These are phyloP conservation scores for Marasmius tenuissimus DNA, from an alignment of 1,284 basidiomycete species.

Conservation along the genomic window DNA sequence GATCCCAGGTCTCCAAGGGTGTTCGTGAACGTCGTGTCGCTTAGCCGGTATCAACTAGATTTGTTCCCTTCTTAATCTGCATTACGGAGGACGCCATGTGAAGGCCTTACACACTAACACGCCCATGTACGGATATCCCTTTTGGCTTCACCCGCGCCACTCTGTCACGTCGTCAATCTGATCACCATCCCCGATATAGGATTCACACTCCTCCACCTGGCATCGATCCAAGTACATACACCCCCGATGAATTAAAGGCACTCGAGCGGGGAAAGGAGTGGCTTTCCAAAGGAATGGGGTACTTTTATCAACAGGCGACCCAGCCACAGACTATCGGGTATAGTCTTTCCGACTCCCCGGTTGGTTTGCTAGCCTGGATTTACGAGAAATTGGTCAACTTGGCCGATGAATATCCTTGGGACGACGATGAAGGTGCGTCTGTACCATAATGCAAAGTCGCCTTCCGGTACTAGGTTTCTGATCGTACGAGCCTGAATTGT, in stretches of 20 bases:
- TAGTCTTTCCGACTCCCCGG: slow-evolving; percentile 50
- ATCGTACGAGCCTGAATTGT: neutral
- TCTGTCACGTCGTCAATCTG: neutral
- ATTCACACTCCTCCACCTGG: slow-evolving; percentile 23
- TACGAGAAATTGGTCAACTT: slow-evolving; percentile 52
- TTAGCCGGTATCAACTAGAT: slow-evolving; percentile 21
- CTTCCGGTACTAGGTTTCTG: slow-evolving; percentile 1
- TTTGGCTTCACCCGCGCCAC: neutral
- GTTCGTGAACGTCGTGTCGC: too few relatives aligned
- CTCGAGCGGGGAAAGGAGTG: slow-evolving; percentile 32
- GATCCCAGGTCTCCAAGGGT: slow-evolving; percentile 10
- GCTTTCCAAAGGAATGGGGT: slow-evolving; percentile 36
- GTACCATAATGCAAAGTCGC: slow-evolving; percentile 21
- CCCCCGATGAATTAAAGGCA: slow-evolving; percentile 32
- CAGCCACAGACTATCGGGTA: slow-evolving; percentile 58
- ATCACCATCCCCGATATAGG: slow-evolving; percentile 25
- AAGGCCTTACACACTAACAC: slow-evolving; percentile 43
- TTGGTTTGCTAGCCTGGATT: slow-evolving; percentile 56
- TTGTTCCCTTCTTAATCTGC: slow-evolving; percentile 26
- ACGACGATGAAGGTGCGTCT: slow-evolving; percentile 45
- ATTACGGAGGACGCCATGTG: slow-evolving; percentile 33
- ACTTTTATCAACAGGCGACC: slow-evolving; percentile 42
- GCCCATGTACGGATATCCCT: slow-evolving; percentile 22
- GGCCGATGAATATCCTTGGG: slow-evolving; percentile 50
- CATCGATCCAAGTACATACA: slow-evolving; percentile 28